These are phyloP conservation scores for Boletus sp. DNA, from an alignment of 768 basidiomycete genomes.

Conservation along the genomic window DNA sequence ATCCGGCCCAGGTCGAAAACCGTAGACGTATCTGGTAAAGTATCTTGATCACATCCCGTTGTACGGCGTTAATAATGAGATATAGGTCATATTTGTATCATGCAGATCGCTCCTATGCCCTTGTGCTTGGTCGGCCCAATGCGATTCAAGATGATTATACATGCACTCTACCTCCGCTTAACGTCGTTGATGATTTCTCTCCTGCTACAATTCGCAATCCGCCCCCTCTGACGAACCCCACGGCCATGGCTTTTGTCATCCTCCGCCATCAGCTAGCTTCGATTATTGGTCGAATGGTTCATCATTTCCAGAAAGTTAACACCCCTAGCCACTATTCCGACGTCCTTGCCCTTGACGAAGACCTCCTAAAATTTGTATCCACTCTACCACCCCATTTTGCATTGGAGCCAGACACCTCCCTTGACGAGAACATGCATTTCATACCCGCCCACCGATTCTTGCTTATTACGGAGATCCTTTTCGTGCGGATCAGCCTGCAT, in stretches of 20 bases:
- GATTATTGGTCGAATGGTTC: constrained; percentile 88
- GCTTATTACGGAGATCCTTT: constrained; percentile 85
- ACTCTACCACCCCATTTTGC: constrained; percentile 78
- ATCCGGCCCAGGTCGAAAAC: constrained; percentile 79
- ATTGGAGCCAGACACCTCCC: constrained; percentile 70
- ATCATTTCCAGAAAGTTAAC: constrained; percentile 88
- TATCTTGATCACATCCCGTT: neutral
- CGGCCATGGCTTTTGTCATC: constrained; percentile 84
- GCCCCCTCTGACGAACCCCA: constrained; percentile 66
- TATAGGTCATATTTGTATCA: constrained; percentile 87
- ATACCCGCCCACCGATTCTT: constrained; percentile 86
- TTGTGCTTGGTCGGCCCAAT: constrained; percentile 87
- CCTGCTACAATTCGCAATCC: constrained; percentile 46
- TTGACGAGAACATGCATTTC: constrained; percentile 63
- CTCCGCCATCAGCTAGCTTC: constrained; percentile 77
- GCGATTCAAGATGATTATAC: constrained; percentile 89
- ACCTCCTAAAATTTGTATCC: constrained; percentile 73
- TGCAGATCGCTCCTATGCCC: constrained; percentile 88
- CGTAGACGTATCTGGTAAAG: constrained; percentile 82
- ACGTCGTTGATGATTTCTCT: constrained; percentile 62
- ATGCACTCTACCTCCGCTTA: constrained; percentile 74
- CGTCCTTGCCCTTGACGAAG: constrained; percentile 78
- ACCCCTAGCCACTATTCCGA: constrained; percentile 80
- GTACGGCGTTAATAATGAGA: constrained; percentile 4
- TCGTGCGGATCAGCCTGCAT: constrained; percentile 80